Evolutionary conservation across 2,329 filamentous ascomycete species (phyloP).

Genomic region (Hypomyces perniciosus): DNA sequence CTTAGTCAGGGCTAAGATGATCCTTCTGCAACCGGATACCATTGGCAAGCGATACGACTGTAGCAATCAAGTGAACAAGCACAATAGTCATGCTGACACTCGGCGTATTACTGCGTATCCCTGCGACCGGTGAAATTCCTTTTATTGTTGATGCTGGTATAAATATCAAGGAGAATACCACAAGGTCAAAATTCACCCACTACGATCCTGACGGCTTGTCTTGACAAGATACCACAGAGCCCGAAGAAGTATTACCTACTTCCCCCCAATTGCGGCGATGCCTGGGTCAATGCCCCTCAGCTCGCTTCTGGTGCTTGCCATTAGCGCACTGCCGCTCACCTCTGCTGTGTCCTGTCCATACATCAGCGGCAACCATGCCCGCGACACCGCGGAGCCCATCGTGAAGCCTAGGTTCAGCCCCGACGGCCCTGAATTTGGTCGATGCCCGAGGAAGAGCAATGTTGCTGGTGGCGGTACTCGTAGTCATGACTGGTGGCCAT

Average conservation of each 20-base stretch:
- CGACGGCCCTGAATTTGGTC: slow-evolving; percentile 11
- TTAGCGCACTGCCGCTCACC: slow-evolving; percentile 11
- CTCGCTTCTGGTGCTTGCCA: slow-evolving; percentile 10
- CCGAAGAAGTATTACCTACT: background rate
- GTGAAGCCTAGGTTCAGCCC: slow-evolving; percentile 9
- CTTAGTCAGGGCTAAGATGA: background rate
- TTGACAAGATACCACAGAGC: slow-evolving; percentile 16
- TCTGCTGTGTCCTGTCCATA: slow-evolving; percentile 9
- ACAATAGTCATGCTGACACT: background rate
- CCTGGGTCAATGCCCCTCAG: slow-evolving; percentile 11
- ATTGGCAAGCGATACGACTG: background rate
- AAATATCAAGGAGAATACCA: too few species aligned
- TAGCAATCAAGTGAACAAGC: background rate
- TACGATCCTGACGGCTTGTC: background rate
- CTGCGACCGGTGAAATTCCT: background rate
- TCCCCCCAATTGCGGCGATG: slow-evolving; percentile 11
- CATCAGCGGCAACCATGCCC: slow-evolving; percentile 9
- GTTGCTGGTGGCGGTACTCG: slow-evolving; percentile 57
- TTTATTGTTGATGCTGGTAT: too few species aligned
- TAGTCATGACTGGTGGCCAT: slow-evolving; percentile 70
- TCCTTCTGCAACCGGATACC: background rate
- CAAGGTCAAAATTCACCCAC: too few species aligned
- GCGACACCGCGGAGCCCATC: slow-evolving; percentile 1
- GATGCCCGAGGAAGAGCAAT: slow-evolving; percentile 22
- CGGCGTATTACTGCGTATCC: background rate